A percentile compares a stretch with the other conserved stretches of the same genome.
These are phyloP conservation scores for Oenanthe javanica DNA, from an alignment of 140 eudicot genomes.

Conservation along the genomic window DNA sequence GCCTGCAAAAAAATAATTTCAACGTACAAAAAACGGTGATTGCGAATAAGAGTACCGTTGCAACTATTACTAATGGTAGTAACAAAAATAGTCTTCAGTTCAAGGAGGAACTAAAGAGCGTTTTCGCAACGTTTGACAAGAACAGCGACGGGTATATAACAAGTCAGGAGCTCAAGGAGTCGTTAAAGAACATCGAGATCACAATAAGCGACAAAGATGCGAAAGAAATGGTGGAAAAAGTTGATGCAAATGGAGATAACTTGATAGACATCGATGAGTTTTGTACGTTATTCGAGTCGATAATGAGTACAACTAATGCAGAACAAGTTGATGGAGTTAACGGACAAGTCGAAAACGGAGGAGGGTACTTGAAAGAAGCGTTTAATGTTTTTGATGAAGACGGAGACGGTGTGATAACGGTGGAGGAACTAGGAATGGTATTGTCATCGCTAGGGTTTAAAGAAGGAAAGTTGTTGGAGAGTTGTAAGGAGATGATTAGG, in stretches of 20 bases:
- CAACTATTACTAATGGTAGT: neutral
- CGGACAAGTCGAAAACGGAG: slow-evolving; percentile 3
- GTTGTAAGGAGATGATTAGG: slow-evolving; percentile 74
- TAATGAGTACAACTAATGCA: slow-evolving; percentile 20
- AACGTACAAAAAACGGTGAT: neutral
- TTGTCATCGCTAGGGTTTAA: slow-evolving; percentile 63
- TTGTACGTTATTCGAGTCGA: slow-evolving; percentile 40
- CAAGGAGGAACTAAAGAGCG: slow-evolving; percentile 33
- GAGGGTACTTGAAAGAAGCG: slow-evolving; percentile 43
- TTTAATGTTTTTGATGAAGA: slow-evolving; percentile 81
- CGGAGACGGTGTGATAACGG: slow-evolving; percentile 70
- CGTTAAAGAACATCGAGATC: slow-evolving; percentile 64
- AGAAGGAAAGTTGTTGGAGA: slow-evolving; percentile 60
- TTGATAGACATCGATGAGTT: slow-evolving; percentile 74
- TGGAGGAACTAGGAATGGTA: slow-evolving; percentile 67
- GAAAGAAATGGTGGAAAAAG: slow-evolving; percentile 56
- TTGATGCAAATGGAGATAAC: slow-evolving; percentile 70
- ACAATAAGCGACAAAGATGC: slow-evolving; percentile 46
- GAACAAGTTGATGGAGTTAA: slow-evolving; percentile 7
- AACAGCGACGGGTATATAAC: slow-evolving; percentile 76
- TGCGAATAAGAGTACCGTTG: neutral
- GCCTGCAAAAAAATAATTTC: neutral
- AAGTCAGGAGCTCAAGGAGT: slow-evolving; percentile 57
- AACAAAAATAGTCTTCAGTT: neutral
- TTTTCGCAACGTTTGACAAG: slow-evolving; percentile 75